A percentile compares a stretch with the other conserved stretches of the same genome.
Evolutionary conservation across 805 yeast genomes (phyloP).

Genomic region (Yamadazyma akitaensis): DNA sequence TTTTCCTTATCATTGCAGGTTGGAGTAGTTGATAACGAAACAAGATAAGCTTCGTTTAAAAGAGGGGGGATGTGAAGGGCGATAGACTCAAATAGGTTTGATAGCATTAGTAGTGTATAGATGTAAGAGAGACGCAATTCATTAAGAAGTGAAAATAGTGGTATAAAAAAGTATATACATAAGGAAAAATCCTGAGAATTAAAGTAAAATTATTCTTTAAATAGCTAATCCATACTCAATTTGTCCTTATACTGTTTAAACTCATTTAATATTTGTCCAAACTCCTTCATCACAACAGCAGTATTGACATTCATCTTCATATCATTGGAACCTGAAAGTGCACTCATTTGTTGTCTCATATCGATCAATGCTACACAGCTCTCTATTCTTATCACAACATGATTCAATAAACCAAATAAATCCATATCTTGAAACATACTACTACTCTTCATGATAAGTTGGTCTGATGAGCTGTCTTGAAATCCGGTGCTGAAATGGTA

Average conservation of each 20-base stretch:
- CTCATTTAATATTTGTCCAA: conserved; percentile 7
- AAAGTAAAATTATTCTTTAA: not conserved
- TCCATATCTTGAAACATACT: conserved; percentile 34
- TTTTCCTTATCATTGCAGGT: conserved; percentile 1
- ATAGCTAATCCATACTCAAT: not conserved
- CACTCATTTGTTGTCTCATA: conserved; percentile 31
- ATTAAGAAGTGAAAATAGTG: too few species aligned
- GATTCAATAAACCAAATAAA: conserved; percentile 55
- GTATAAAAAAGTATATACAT: too few species aligned
- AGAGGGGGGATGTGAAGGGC: not conserved
- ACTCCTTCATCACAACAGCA: conserved; percentile 9
- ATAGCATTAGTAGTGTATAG: too few species aligned
- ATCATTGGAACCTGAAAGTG: conserved; percentile 17
- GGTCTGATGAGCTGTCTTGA: conserved; percentile 24
- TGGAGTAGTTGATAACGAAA: not conserved
- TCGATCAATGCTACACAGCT: conserved; percentile 42
- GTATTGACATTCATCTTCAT: conserved; percentile 9
- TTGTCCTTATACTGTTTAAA: conserved; percentile 3
- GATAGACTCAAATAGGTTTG: not conserved
- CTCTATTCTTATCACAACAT: conserved; percentile 67
- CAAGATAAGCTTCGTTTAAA: not conserved
- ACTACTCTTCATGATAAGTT: conserved; percentile 18
- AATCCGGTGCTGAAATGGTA: conserved; percentile 30
- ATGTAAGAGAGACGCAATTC: too few species aligned
- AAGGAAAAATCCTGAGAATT: too few species aligned